Percentiles rank a stretch among this genome's conserved stretches.
Evolutionary conservation across 225 moss, liverwort and hornwort genomes (phyloP).

Genomic region (Pseudoscleropodium purum): DNA sequence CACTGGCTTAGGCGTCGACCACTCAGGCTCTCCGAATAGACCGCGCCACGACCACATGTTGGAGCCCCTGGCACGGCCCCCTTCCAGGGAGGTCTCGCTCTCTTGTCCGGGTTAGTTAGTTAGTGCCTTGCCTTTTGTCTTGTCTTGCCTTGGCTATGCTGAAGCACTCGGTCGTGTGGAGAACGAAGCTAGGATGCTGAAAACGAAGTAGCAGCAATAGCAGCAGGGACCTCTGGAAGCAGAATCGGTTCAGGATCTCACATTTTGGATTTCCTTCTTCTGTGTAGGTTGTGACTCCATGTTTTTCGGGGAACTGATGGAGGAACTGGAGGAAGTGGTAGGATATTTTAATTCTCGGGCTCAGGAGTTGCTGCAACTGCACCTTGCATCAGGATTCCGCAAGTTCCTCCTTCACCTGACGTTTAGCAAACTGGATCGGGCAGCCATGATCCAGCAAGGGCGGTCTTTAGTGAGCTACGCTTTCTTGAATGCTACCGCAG

Average conservation of each 20-base stretch:
- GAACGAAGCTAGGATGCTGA: not conserved
- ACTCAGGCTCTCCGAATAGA: not conserved
- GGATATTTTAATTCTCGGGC: constrained; percentile 57
- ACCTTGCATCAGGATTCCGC: constrained; percentile 43
- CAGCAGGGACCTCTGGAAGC: not conserved
- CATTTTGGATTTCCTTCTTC: not conserved
- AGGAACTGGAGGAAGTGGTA: constrained; percentile 43
- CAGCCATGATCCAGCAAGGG: constrained; percentile 37
- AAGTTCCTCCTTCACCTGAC: constrained; percentile 30
- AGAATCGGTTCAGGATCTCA: not conserved
- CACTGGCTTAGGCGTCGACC: not conserved
- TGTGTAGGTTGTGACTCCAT: constrained; percentile 40
- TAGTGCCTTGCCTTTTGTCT: not conserved
- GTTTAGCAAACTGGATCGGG: constrained; percentile 10
- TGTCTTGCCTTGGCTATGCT: not conserved
- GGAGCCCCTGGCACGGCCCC: not conserved
- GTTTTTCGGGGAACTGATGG: constrained; percentile 49
- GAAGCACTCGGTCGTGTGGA: not conserved
- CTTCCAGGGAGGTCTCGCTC: not conserved
- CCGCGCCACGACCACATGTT: not conserved
- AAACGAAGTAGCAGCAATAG: not conserved
- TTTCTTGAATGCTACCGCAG: constrained; percentile 54
- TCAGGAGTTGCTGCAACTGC: constrained; percentile 40
- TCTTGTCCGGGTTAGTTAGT: constrained; percentile 11
- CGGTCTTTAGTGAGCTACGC: constrained; percentile 50